These are phyloP conservation scores for Botrytis squamosa DNA, from an alignment of 2,329 filamentous ascomycete genomes.

Conservation along the genomic window DNA sequence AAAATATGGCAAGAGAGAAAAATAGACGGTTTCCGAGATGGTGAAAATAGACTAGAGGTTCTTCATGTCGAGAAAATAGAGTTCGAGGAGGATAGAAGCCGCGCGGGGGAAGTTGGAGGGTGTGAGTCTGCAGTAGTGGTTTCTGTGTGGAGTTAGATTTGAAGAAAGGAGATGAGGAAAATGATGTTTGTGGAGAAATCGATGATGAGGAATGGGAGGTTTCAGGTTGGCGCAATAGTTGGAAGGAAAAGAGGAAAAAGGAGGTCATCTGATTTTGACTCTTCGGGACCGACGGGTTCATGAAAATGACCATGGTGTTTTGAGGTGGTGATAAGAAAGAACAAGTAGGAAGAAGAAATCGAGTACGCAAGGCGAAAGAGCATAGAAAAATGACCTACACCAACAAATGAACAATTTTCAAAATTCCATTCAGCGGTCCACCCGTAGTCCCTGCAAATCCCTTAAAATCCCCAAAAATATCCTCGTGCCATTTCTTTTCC, in stretches of 20 bases:
- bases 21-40: neutral
- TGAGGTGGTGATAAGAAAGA: neutral
- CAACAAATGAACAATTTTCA: conserved; percentile 37
- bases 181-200: neutral
- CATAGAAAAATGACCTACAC: conserved; percentile 30
- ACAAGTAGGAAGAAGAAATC: neutral
- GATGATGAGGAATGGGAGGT: neutral
- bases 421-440: conserved; percentile 34
- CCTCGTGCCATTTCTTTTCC: conserved; percentile 27
- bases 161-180: neutral
- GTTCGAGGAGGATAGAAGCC: conserved; percentile 34
- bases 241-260: neutral
- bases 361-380: neutral
- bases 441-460: conserved; percentile 34
- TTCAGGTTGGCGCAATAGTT: neutral
- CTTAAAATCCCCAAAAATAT: conserved; percentile 32
- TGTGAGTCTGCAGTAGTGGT: conserved; percentile 36
- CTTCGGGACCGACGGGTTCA: neutral
- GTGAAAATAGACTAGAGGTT: neutral
- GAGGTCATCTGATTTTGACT: neutral
- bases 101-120: conserved; percentile 30
- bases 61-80: conserved; percentile 37
- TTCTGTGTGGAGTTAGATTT: conserved; percentile 27
- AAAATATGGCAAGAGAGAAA: neutral
- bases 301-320: neutral